Evolutionary conservation across 805 yeast genomes (phyloP).

Genomic region (Kuraishia piskuri): DNA sequence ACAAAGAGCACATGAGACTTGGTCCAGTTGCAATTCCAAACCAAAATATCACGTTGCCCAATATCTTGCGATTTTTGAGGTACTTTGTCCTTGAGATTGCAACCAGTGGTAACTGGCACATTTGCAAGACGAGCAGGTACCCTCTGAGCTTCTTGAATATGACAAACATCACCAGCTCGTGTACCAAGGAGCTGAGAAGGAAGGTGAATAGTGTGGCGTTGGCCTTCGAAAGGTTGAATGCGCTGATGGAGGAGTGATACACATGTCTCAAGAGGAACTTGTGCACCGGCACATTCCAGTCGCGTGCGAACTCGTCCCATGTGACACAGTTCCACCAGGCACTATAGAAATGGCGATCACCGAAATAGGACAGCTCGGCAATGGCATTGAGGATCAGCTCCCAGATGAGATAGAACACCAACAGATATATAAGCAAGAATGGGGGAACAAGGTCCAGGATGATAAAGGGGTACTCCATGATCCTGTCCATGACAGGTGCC

Average conservation of each 20-base stretch:
- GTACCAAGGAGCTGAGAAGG: slow-evolving; percentile 71
- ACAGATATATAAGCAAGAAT: slow-evolving; percentile 63
- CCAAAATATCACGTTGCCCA: slow-evolving; percentile 88
- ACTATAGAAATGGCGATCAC: slow-evolving; percentile 88
- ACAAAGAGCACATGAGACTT: slow-evolving; percentile 75
- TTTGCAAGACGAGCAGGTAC: slow-evolving; percentile 70
- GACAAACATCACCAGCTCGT: slow-evolving; percentile 88
- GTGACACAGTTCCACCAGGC: slow-evolving; percentile 97
- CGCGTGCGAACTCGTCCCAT: slow-evolving; percentile 89
- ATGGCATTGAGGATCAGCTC: slow-evolving; percentile 84
- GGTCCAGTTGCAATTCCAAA: slow-evolving; percentile 87
- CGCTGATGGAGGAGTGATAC: slow-evolving; percentile 81
- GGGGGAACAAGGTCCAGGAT: slow-evolving; percentile 73
- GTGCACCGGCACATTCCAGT: slow-evolving; percentile 95
- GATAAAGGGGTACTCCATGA: slow-evolving; percentile 44
- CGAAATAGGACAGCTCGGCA: slow-evolving; percentile 82
- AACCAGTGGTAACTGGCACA: slow-evolving; percentile 81
- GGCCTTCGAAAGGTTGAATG: slow-evolving; percentile 52
- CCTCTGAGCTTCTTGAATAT: slow-evolving; percentile 76
- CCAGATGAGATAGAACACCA: slow-evolving; percentile 89
- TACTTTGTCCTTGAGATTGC: slow-evolving; percentile 50
- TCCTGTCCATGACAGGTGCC: slow-evolving; percentile 36
- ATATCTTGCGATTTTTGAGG: slow-evolving; percentile 42
- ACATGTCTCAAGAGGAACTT: slow-evolving; percentile 85
- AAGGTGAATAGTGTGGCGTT: slow-evolving; percentile 76